Base-by-base conservation (phyloP, 805 yeast genomes). In the Yueomyces sinensis region DNA sequence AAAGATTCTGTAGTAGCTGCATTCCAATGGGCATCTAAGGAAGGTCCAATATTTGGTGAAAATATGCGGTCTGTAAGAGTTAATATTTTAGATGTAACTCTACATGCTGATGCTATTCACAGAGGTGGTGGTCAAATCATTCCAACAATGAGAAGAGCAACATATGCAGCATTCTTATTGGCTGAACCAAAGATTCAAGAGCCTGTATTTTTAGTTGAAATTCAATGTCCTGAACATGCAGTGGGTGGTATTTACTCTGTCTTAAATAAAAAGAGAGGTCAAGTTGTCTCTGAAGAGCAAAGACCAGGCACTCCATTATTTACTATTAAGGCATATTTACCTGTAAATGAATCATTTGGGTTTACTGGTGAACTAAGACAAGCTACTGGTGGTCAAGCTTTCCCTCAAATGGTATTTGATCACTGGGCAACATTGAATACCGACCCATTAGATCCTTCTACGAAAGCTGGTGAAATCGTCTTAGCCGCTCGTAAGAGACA, bases 371-470 rank as follows among this genome's bases (percentile, higher is more conserved):
- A 87, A 62, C 81, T 89, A 64, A 84, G 98, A 78, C 96, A 89
- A 74, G 95, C 97, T 63, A 89, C 98, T 62, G 96, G 95, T 82
- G 98, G 98, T 70, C 98, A 89, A 78, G 98, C 98, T 68, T 89
- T 89, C 98, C 98, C 98, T 72, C 97, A 89, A 75, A 76, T 91
- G 94, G 93, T 91, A 68, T 91, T 89, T 71, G 97, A 91, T 70
- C 98, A 89, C 70, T 89, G 97, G 97, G 72, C 84, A 51, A 68
- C 83, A 58, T 72, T 91, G 74, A 61, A 63, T 54, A 94, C 95
- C 68, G 91, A 86, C 69, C 94, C 94, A 64, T 70, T 81, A 52
- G 97, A 89, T 70, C 78, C 87, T 63, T 52, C 78, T 58, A 52
- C 76, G 52, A 74, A 74, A 70, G 74, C 81, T 54, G 81, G 81